Evolutionary conservation across 2,329 filamentous ascomycete genomes (phyloP).

Genomic region (Ophiognomonia clavigignenti-juglandacearum): DNA sequence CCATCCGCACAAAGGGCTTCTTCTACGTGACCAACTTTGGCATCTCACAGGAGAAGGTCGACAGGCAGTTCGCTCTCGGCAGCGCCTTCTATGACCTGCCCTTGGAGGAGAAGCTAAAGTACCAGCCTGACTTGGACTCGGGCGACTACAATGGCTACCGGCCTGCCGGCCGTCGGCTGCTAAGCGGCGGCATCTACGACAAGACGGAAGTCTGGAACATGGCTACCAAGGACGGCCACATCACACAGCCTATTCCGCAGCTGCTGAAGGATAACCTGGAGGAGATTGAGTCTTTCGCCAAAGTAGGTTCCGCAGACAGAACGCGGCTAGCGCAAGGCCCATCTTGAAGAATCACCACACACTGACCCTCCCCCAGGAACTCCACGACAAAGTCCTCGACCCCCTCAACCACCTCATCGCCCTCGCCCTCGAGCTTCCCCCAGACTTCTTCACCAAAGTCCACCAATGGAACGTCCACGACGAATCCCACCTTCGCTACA

Average conservation of each 20-base stretch:
- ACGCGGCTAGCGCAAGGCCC: no score
- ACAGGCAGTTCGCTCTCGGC: constrained; percentile 57
- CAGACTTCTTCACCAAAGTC: constrained; percentile 44
- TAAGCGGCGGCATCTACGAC: constrained; percentile 29
- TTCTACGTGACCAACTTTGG: constrained; percentile 62
- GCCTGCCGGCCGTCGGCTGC: constrained; percentile 37
- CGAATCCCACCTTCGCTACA: constrained; percentile 54
- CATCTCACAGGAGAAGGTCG: constrained; percentile 54
- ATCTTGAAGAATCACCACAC: no score
- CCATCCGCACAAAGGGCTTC: constrained; percentile 47
- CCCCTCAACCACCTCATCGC: constrained; percentile 52
- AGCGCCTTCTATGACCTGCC: constrained; percentile 54
- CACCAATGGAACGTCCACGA: constrained; percentile 48
- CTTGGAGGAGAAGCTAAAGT: constrained; percentile 54
- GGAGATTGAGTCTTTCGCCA: constrained; percentile 30
- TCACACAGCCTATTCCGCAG: constrained; percentile 29
- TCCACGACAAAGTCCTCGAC: constrained; percentile 43
- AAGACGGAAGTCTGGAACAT: constrained; percentile 37
- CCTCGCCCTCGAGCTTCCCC: constrained; percentile 49
- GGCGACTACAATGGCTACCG: constrained; percentile 56
- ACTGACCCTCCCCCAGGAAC: no score
- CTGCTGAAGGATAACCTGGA: constrained; percentile 26
- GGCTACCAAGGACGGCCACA: constrained; percentile 20
- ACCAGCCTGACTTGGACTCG: constrained; percentile 42
- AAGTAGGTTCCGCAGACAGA: constrained; percentile 6